Base-by-base conservation (phyloP, 306 rosid species). In the Luffa aegyptiaca region DNA sequence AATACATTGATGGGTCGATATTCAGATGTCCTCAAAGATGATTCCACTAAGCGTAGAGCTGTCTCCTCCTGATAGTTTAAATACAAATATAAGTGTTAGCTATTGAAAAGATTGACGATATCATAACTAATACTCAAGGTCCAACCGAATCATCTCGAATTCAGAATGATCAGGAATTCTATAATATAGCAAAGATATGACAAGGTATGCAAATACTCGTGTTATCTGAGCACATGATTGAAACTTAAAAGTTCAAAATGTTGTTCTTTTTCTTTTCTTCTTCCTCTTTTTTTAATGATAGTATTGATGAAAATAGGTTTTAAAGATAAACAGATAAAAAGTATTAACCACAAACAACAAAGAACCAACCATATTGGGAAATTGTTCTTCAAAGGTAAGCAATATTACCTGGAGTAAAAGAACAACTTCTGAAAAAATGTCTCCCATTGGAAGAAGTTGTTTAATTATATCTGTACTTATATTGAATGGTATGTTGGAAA, bases 391-490 rank as follows among this genome's bases (percentile, higher is more conserved):
- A 53, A 36, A 35, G 62, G 46, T 14, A 75, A 55, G 65, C 21
- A 52, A 75, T 17, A 53, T 5, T 75, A 75, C 98, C 93, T 91
- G 97, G 70, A 94, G 93, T 79, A 92, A 86, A 36, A 94, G 94
- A 87, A 88, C 90, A 56, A 91, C 97, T 80, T 90, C 93, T 35
- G 95, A 88, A 82, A 94, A 88, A 58, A 92, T 84, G 88, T 94
- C 97, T 13, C 98, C 98, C 98, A 94, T 88, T 62, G 95, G 98
- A 86, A 94, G 97, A n/a, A 94, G 90, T 74, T 80, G 90, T 87
- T 89, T 92, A 80, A 94, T 85, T 80, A 91, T 91, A 81, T 91
- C 92, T 58, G 94, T 90, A 83, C 93, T 91, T 75, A 92, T 87
- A 84, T 94, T 92, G 55, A 94, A 94, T 44, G 98, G 97, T 82